Conservation (phyloP, 768 basidiomycete genomes). For the Tephrocybe sp. region DNA sequence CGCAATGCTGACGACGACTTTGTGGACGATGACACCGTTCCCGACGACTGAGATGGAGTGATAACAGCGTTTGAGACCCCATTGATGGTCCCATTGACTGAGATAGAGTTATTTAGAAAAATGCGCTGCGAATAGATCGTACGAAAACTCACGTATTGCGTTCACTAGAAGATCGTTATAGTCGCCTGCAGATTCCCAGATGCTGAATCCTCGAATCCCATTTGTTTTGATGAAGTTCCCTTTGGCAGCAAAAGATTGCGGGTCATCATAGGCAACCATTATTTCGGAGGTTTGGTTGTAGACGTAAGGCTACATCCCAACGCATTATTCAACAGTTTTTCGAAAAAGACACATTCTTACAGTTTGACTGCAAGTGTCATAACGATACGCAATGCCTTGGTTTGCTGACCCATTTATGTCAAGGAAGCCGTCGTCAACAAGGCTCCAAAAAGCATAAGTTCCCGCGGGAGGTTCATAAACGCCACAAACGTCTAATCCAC, state of each 20-base stretch:
- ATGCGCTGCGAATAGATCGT: too few species aligned
- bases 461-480: constrained; percentile 48
- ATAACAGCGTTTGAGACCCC: not conserved
- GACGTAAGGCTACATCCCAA: constrained; percentile 58
- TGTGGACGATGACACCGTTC: not conserved
- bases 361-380: constrained; percentile 71
- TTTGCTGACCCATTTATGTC: constrained; percentile 36
- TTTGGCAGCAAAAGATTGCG: constrained; percentile 58
- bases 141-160: constrained; percentile 24
- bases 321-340: not conserved
- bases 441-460: constrained; percentile 60
- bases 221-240: constrained; percentile 53
- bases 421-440: constrained; percentile 57
- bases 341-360: constrained; percentile 32
- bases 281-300: constrained; percentile 52
- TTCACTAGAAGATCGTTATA: constrained; percentile 57
- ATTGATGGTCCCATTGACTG: constrained; percentile 12
- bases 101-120: not conserved
- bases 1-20: constrained; percentile 8
- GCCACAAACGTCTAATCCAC: constrained; percentile 59
- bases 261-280: constrained; percentile 66
- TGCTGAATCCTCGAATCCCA: constrained; percentile 62
- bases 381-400: constrained; percentile 47
- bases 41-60: constrained; percentile 1
- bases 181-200: constrained; percentile 75